Evolutionary conservation across 805 yeast genomes (phyloP), one percentile per base, ranked within the genome.

Genomic region (Starmerella davenportii): DNA sequence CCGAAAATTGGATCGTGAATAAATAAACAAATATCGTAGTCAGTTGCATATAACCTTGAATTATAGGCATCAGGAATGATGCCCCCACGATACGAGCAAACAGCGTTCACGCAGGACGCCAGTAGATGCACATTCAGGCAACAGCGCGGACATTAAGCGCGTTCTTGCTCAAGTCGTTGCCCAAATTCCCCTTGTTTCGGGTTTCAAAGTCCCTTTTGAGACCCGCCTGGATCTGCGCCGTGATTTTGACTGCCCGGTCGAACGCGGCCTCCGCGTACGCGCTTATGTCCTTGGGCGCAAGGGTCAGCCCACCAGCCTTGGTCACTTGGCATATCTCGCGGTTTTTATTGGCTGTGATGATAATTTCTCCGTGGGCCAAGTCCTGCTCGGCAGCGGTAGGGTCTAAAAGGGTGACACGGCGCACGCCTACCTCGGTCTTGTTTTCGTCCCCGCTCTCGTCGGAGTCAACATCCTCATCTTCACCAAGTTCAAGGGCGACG

Each of bases 311-410:
- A 37, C 96, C 98, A 24, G 84, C 79, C 53, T 87, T 90, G 32
- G 78, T 68, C 21, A 90, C 66, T 55, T 90, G 98, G 36, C 93
- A 85, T 5, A 90, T 63, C 51, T 90, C 98, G 47, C 87, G 70
- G 54, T 87, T 87, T 49, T 79, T 81, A 56, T 90, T 90, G 41
- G 85, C 59, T 0, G 98, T 82, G 24, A 90, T 72, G 1, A 93
- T 80, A 58, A 87, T 64, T 2, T 72, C 69, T 19, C 95, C 93
- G 34, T 74, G 76, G 43, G 87, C 66, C 17, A 82, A 57, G 15
- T 66, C 56, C 52, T 85, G 95, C 58, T 87, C 98, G 36, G 72
- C 68, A 35, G 72, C 60, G 14, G 74, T 72, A 1, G 94, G 78
- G 58, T 87, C 98, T 4, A 82, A 32, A 34, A 48, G 42, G 34